These are phyloP conservation scores for Eucalyptus pauciflora DNA, from an alignment of 345 rosid species.

Conservation along the genomic window DNA sequence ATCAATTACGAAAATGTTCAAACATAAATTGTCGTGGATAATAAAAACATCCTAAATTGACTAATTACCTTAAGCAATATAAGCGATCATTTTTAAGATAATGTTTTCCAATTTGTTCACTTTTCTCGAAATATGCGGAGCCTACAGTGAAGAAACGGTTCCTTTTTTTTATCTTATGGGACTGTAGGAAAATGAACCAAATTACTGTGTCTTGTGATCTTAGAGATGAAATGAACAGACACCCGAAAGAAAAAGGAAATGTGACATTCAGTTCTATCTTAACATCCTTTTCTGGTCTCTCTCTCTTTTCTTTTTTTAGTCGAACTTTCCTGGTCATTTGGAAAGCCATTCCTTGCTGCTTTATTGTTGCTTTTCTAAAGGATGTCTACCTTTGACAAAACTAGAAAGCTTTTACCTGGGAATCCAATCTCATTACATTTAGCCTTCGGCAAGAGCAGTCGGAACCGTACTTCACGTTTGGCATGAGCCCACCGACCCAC, in stretches of 20 bases:
- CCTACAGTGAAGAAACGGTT: background rate
- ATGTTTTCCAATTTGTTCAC: background rate
- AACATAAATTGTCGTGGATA: no score
- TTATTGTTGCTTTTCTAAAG: background rate
- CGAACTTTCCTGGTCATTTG: background rate
- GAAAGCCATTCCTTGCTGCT: background rate
- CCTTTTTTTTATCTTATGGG: background rate
- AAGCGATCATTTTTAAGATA: no score
- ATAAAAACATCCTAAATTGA: no score
- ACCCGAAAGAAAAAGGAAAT: background rate
- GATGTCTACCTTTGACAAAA: background rate
- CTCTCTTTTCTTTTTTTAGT: no score
- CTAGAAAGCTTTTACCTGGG: background rate
- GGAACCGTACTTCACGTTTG: background rate
- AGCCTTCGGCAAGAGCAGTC: background rate
- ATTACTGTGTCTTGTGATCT: background rate
- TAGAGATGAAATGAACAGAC: background rate
- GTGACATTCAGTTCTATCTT: background rate
- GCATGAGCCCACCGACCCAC: background rate
- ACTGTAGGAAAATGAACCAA: background rate
- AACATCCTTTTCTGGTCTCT: background rate
- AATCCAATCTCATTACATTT: background rate
- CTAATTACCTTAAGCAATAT: background rate
- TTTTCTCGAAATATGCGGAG: no score
- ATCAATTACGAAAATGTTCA: background rate